Conservation (phyloP, 176 grass and related monocot species). For the Oryza meyeriana region DNA sequence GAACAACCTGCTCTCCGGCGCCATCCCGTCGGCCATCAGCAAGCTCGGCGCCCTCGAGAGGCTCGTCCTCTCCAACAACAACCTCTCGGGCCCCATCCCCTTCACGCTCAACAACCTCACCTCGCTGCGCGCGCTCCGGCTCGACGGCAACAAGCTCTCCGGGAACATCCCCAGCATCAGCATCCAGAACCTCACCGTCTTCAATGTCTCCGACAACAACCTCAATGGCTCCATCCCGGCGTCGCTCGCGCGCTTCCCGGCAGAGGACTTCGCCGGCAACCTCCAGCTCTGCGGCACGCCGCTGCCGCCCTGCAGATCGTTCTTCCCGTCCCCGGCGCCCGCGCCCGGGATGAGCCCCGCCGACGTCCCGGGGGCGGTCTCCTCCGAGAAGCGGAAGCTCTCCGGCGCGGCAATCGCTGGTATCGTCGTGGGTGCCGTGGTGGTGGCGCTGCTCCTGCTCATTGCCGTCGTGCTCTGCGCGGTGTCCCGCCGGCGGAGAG, state of each 20-base stretch:
- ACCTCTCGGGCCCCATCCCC: constrained; percentile 63
- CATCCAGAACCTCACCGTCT: constrained; percentile 42
- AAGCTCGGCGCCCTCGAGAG: constrained; percentile 35
- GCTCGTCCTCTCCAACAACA: constrained; percentile 72
- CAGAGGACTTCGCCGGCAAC: constrained; percentile 59
- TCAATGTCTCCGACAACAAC: constrained; percentile 81
- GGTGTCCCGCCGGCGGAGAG: constrained; percentile 5
- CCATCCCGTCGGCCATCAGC: constrained; percentile 33
- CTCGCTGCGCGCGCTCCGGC: constrained; percentile 31
- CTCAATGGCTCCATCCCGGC: constrained; percentile 86
- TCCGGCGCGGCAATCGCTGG: constrained; percentile 59
- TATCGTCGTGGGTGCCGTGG: constrained; percentile 60
- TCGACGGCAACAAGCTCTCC: constrained; percentile 59
- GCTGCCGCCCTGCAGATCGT: constrained; percentile 56
- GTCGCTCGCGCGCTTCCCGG: constrained; percentile 51
- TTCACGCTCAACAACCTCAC: constrained; percentile 83
- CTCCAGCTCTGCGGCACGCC: constrained; percentile 62
- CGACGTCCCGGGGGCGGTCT: not conserved
- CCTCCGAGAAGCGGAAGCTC: constrained; percentile 53
- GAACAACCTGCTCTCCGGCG: constrained; percentile 51
- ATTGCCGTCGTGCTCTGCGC: constrained; percentile 37
- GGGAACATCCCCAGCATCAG: constrained; percentile 81
- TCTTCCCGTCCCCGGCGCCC: constrained; percentile 54
- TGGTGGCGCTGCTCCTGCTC: constrained; percentile 42
- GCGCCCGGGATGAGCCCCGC: constrained; percentile 27